Percentiles rank a stretch among this genome's conserved stretches.
These are phyloP conservation scores for Silene conica DNA, from an alignment of 148 eudicot species.

Conservation along the genomic window DNA sequence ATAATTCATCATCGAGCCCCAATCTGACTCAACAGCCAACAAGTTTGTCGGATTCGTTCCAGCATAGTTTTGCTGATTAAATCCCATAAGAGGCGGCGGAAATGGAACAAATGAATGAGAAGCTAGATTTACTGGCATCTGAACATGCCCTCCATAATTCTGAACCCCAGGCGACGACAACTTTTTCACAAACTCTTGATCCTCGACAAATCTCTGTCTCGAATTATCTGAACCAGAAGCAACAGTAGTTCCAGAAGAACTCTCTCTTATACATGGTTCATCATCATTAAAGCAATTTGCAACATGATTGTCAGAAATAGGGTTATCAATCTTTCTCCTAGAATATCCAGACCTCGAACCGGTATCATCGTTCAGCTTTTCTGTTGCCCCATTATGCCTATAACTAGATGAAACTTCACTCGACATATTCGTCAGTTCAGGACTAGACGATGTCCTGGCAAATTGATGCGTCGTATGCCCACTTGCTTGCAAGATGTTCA, in stretches of 20 bases:
- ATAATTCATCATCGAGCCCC: conserved; percentile 28
- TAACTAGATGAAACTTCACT: conserved; percentile 18
- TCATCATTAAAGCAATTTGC: conserved; percentile 16
- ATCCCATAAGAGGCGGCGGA: conserved; percentile 33
- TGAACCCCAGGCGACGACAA: conserved; percentile 29
- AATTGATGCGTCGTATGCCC: conserved; percentile 34
- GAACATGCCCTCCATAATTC: conserved; percentile 29
- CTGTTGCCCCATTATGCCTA: conserved; percentile 27
- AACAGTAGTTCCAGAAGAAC: conserved; percentile 14
- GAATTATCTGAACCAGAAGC: conserved; percentile 23
- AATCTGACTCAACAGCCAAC: conserved; percentile 22
- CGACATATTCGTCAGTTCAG: conserved; percentile 38
- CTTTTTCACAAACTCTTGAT: conserved; percentile 34
- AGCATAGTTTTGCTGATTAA: conserved; percentile 25
- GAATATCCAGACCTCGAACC: conserved; percentile 9
- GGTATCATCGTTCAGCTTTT: conserved; percentile 25
- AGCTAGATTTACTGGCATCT: conserved; percentile 38
- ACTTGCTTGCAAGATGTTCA: conserved; percentile 26
- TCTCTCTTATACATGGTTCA: conserved; percentile 23
- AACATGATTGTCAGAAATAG: conserved; percentile 9
- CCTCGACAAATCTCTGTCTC: conserved; percentile 30
- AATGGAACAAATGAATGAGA: conserved; percentile 37
- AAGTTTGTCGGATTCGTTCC: conserved; percentile 27
- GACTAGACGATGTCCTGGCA: conserved; percentile 51
- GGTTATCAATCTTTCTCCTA: conserved; percentile 11